These are phyloP conservation scores for Penicillium digitatum DNA, from an alignment of 2,329 filamentous ascomycete species.

Conservation along the genomic window DNA sequence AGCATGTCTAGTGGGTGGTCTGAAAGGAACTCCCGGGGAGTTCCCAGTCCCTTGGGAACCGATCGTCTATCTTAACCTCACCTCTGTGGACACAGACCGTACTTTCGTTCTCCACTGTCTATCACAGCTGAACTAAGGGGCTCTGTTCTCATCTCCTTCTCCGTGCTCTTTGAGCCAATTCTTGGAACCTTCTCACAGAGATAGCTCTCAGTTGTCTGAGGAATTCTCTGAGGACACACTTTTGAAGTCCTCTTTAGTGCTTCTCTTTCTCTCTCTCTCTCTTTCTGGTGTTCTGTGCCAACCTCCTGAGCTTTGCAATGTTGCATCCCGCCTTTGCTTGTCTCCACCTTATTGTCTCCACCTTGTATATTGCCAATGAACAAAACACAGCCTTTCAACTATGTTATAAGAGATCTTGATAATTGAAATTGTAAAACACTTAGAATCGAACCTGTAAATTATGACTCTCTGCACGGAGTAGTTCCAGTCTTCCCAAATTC, in stretches of 20 bases:
- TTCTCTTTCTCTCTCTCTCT: neutral
- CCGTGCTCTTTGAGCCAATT: neutral
- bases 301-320: neutral
- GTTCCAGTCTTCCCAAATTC: neutral
- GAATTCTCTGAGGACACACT: neutral
- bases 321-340: neutral
- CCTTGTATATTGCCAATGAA: neutral
- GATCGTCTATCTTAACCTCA: too few species aligned
- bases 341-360: neutral
- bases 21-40: too few species aligned
- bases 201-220: neutral
- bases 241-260: too few species aligned
- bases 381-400: neutral
- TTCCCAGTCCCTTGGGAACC: too few species aligned
- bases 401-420: too few species aligned
- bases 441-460: neutral
- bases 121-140: neutral
- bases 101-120: too few species aligned
- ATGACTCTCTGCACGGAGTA: too few species aligned
- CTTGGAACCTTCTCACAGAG: neutral
- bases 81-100: neutral
- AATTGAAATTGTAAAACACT: neutral
- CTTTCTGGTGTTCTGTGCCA: neutral
- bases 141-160: neutral
- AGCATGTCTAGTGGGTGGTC: neutral